A percentile compares a stretch with the other conserved stretches of the same genome.
Evolutionary conservation across 306 rosid species (phyloP).

Genomic region (Potentilla sterilis): DNA sequence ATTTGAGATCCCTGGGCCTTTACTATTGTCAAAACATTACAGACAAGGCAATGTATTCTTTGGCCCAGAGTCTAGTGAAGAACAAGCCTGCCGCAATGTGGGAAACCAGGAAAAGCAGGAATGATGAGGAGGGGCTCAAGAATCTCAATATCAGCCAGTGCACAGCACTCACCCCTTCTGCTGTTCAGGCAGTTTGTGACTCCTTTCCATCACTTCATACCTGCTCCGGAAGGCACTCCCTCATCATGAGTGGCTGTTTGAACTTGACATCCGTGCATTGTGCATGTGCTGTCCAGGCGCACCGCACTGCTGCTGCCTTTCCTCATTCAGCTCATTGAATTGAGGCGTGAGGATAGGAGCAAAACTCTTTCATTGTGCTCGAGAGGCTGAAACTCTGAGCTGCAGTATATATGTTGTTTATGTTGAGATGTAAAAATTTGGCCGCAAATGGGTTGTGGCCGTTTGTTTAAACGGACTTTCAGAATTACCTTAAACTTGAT

Average conservation of each 20-base stretch:
- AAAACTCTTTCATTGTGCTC: conserved; percentile 16
- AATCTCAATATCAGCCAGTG: conserved; percentile 96
- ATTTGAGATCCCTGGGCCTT: conserved; percentile 77
- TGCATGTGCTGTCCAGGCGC: conserved; percentile 74
- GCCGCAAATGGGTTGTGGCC: conserved; percentile 21
- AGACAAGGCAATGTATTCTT: conserved; percentile 88
- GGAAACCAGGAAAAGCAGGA: conserved; percentile 59
- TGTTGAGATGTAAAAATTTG: conserved; percentile 17
- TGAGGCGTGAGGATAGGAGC: not conserved
- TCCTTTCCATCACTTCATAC: conserved; percentile 90
- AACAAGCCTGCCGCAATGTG: conserved; percentile 54
- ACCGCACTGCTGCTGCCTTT: conserved; percentile 41
- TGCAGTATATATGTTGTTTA: conserved; percentile 39
- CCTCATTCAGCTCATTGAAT: conserved; percentile 67
- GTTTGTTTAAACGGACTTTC: conserved; percentile 28
- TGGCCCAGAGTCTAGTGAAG: conserved; percentile 76
- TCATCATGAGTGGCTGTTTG: conserved; percentile 88
- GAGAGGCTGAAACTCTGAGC: conserved; percentile 2
- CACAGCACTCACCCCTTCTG: conserved; percentile 89
- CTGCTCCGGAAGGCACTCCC: conserved; percentile 92
- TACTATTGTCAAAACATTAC: conserved; percentile 94
- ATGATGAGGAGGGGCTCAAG: conserved; percentile 71
- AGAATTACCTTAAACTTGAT: conserved; percentile 16
- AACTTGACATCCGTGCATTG: conserved; percentile 83
- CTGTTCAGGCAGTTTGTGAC: conserved; percentile 90